Conservation (phyloP, 1,139 yeast species). For the Taiozyma sp. region DNA sequence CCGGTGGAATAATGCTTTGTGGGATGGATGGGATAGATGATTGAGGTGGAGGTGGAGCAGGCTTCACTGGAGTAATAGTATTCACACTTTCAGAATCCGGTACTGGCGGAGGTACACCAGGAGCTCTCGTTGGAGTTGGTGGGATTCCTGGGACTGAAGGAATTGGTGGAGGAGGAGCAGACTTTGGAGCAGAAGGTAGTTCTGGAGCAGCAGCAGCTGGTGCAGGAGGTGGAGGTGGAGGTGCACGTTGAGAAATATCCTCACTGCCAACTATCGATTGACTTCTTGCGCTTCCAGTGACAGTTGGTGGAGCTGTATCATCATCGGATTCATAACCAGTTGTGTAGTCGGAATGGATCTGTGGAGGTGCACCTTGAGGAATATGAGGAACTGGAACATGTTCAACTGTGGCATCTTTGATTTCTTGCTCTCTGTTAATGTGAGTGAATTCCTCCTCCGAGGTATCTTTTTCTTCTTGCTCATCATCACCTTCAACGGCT, state of each 20-base stretch:
- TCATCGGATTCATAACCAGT: slow-evolving; percentile 26
- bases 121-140: slow-evolving; percentile 4
- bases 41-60: slow-evolving; percentile 20
- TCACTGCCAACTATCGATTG: slow-evolving; percentile 7
- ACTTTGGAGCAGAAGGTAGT: neutral
- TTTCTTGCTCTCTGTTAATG: slow-evolving; percentile 18
- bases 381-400: slow-evolving; percentile 7
- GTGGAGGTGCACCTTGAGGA: slow-evolving; percentile 3
- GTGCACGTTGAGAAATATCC: slow-evolving; percentile 4
- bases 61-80: slow-evolving; percentile 8
- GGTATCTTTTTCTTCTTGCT: slow-evolving; percentile 19
- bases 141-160: slow-evolving; percentile 10
- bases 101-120: slow-evolving; percentile 18
- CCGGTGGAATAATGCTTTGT: slow-evolving; percentile 1
- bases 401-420: slow-evolving; percentile 7
- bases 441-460: slow-evolving; percentile 19
- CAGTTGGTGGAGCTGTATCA: slow-evolving; percentile 9
- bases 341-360: slow-evolving; percentile 20
- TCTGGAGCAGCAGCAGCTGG: slow-evolving; percentile 7
- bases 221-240: slow-evolving; percentile 5
- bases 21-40: slow-evolving; percentile 2
- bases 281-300: neutral
- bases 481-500: slow-evolving; percentile 25
- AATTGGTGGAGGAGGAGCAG: neutral
- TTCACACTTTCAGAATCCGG: slow-evolving; percentile 19